phyloP scores from a whole-genome alignment of 169 alveolate species.

The Cryptosporidium xiaoi region DNA sequence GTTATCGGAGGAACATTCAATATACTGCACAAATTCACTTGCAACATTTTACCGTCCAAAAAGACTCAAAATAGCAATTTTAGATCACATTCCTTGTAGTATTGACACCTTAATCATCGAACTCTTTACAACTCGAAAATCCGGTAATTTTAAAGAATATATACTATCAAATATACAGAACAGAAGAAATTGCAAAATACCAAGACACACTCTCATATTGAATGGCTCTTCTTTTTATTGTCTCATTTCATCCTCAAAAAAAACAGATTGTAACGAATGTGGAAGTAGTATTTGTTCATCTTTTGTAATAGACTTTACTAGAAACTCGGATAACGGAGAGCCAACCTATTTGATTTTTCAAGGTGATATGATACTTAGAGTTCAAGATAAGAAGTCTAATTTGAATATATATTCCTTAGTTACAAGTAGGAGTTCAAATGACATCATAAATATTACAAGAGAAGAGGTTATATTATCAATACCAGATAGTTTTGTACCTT shows the following conservation, averaged over 20 bases:
- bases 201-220: constrained; percentile 42
- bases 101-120: constrained; percentile 33
- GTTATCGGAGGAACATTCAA: constrained; percentile 36
- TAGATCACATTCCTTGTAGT: constrained; percentile 56
- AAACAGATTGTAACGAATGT: constrained; percentile 26
- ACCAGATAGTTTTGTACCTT: constrained; percentile 20
- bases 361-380: constrained; percentile 60
- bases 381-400: constrained; percentile 30
- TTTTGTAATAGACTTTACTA: constrained; percentile 58
- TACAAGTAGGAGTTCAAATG: constrained; percentile 37
- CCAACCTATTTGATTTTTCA: constrained; percentile 72
- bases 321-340: constrained; percentile 73
- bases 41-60: constrained; percentile 63
- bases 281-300: constrained; percentile 49
- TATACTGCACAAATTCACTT: constrained; percentile 50
- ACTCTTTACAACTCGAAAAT: constrained; percentile 36
- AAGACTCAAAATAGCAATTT: constrained; percentile 55
- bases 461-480: constrained; percentile 38
- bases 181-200: constrained; percentile 7
- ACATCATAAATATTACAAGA: constrained; percentile 22
- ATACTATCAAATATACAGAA: constrained; percentile 64
- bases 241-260: constrained; percentile 30
- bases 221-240: constrained; percentile 68
- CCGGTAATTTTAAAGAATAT: constrained; percentile 62
- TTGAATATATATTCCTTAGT: constrained; percentile 27